A percentile compares a stretch with the other conserved stretches of the same genome.
These are phyloP conservation scores for Psophocarpus tetragonolobus DNA, from an alignment of 306 rosid genomes.

Conservation along the genomic window DNA sequence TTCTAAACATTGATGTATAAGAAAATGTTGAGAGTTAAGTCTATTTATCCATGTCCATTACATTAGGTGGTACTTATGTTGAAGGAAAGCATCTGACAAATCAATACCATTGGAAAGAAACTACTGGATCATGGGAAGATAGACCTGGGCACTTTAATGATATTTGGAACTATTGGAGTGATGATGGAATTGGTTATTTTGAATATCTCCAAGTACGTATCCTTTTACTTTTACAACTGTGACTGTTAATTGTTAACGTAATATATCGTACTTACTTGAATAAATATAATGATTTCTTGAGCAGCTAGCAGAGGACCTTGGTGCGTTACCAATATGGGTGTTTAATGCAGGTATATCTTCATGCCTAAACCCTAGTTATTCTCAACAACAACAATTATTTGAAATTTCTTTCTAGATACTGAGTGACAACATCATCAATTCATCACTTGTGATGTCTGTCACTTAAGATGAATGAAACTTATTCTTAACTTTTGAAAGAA, in stretches of 20 bases:
- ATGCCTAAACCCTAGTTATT: background rate
- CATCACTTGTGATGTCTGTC: no score
- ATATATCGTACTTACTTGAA: background rate
- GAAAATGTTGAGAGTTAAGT: background rate
- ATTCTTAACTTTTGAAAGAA: no score
- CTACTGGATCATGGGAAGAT: conserved; percentile 89
- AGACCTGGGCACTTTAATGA: conserved; percentile 95
- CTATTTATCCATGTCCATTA: background rate
- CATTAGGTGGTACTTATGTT: conserved; percentile 74
- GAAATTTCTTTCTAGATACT: no score
- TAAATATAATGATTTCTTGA: background rate
- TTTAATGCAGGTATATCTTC: conserved; percentile 73
- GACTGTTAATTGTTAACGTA: no score
- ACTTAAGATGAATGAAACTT: no score
- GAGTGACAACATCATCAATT: no score
- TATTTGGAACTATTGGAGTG: conserved; percentile 96
- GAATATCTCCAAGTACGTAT: conserved; percentile 83
- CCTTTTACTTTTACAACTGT: background rate
- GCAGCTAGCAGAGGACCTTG: conserved; percentile 91
- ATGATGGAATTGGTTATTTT: conserved; percentile 85
- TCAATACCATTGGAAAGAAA: conserved; percentile 63
- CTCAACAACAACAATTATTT: no score
- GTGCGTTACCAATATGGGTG: conserved; percentile 82
- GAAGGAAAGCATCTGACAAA: conserved; percentile 56
- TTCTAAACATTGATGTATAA: background rate